Conservation (phyloP, 2,329 filamentous ascomycete species). For the Venturia effusa region DNA sequence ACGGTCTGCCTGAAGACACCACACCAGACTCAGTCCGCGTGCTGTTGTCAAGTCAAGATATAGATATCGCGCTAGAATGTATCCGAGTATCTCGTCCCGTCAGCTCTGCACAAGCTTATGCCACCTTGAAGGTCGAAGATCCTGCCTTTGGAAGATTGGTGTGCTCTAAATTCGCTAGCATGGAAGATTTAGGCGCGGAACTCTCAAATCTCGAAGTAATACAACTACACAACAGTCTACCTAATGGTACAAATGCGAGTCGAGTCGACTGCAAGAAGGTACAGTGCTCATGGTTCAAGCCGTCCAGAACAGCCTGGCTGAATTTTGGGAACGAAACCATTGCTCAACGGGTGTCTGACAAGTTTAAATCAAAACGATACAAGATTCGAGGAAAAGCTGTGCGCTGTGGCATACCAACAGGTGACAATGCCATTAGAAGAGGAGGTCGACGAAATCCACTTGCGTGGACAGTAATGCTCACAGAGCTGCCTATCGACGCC, state of each 20-base stretch:
- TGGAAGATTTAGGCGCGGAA: neutral
- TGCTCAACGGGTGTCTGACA: conserved; percentile 15
- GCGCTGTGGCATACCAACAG: neutral
- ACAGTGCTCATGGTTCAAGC: conserved; percentile 19
- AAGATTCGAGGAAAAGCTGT: conserved; percentile 6
- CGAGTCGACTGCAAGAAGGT: conserved; percentile 18
- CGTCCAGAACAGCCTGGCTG: conserved; percentile 16
- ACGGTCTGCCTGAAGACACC: conserved; percentile 14
- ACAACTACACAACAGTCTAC: conserved; percentile 11
- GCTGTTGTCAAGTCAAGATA: neutral
- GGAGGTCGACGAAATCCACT: neutral
- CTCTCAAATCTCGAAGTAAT: neutral
- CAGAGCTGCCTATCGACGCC: neutral
- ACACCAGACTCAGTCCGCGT: conserved; percentile 13
- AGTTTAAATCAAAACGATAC: conserved; percentile 16
- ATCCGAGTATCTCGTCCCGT: neutral
- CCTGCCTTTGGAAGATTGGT: neutral
- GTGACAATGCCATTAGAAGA: neutral
- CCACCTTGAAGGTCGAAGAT: neutral
- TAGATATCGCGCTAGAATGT: neutral
- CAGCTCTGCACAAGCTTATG: neutral
- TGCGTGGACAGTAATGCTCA: neutral
- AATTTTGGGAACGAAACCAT: conserved; percentile 18
- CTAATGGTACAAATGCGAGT: conserved; percentile 10
- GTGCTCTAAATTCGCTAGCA: neutral